phyloP scores from a whole-genome alignment of 768 basidiomycete genomes.

The Lactifluus piperatus region DNA sequence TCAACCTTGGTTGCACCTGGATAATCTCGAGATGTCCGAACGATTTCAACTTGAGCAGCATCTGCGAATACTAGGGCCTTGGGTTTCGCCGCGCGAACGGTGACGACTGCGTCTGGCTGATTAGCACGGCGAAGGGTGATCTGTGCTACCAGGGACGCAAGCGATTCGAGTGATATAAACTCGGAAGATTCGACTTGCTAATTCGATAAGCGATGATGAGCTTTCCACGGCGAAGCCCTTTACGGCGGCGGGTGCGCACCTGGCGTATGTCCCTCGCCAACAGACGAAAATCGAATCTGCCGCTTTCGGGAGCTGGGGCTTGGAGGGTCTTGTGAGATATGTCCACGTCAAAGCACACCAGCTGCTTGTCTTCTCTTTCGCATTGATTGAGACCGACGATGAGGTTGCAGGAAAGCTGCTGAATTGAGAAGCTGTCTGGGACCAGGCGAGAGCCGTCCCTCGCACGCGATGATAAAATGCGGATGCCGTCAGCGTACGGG shows the following conservation, averaged over 20 bases:
- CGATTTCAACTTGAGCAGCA: constrained; percentile 56
- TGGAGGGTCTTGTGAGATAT: constrained; percentile 22
- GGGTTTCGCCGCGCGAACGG: constrained; percentile 61
- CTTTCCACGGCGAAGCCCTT: not conserved
- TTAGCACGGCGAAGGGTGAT: constrained; percentile 37
- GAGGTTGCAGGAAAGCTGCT: constrained; percentile 39
- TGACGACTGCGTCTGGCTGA: constrained; percentile 27
- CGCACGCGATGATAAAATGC: constrained; percentile 32
- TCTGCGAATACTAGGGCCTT: constrained; percentile 58
- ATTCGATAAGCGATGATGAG: not conserved
- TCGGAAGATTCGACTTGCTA: constrained; percentile 28
- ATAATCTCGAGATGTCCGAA: constrained; percentile 36
- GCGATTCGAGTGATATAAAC: constrained; percentile 63
- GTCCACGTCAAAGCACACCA: constrained; percentile 44
- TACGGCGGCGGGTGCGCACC: constrained; percentile 25
- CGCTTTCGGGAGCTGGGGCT: constrained; percentile 4
- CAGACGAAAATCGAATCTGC: constrained; percentile 33
- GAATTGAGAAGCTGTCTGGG: constrained; percentile 24
- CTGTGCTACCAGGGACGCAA: constrained; percentile 60
- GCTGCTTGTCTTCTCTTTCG: constrained; percentile 59
- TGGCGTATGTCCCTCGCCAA: constrained; percentile 31
- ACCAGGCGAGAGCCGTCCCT: constrained; percentile 16
- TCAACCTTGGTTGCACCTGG: constrained; percentile 7
- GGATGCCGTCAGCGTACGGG: constrained; percentile 40
- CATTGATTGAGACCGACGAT: constrained; percentile 62